phyloP scores from a whole-genome alignment of 2,329 filamentous ascomycete species.

The Penicillium glabrum region DNA sequence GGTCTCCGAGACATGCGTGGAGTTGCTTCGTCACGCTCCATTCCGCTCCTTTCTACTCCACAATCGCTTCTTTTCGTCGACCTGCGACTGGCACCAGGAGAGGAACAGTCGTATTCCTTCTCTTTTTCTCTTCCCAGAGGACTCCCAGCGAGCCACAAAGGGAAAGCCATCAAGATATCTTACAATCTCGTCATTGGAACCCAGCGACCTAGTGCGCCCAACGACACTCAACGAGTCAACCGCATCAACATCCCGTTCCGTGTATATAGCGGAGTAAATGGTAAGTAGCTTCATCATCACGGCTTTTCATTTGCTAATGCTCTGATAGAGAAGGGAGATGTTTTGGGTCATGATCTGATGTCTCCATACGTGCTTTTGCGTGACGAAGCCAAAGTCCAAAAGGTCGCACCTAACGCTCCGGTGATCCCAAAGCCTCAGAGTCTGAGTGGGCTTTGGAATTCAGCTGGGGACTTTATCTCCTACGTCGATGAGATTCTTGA shows the following conservation, averaged over 20 bases:
- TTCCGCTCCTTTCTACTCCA: slow-evolving; percentile 89
- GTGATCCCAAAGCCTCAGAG: slow-evolving; percentile 42
- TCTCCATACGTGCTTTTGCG: slow-evolving; percentile 85
- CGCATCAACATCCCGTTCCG: slow-evolving; percentile 93
- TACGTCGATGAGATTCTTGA: slow-evolving; percentile 76
- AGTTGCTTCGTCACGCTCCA: slow-evolving; percentile 77
- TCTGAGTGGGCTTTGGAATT: slow-evolving; percentile 42
- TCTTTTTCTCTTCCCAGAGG: slow-evolving; percentile 82
- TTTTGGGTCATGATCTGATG: slow-evolving; percentile 92
- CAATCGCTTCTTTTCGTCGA: slow-evolving; percentile 97
- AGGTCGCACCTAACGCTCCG: slow-evolving; percentile 41
- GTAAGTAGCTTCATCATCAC: slow-evolving; percentile 33
- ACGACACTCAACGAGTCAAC: slow-evolving; percentile 76
- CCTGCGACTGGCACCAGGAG: slow-evolving; percentile 79
- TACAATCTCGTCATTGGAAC: slow-evolving; percentile 92
- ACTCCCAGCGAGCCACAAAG: slow-evolving; percentile 85
- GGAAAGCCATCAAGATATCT: slow-evolving; percentile 88
- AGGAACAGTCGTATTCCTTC: slow-evolving; percentile 86
- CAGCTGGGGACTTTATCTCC: slow-evolving; percentile 66
- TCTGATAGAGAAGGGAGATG: slow-evolving; percentile 66
- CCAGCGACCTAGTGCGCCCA: slow-evolving; percentile 75
- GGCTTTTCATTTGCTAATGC: slow-evolving; percentile 18
- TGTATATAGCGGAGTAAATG: slow-evolving; percentile 89
- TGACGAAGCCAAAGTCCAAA: slow-evolving; percentile 72
- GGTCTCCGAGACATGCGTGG: slow-evolving; percentile 95